Evolutionary conservation across 129 eudicot species (phyloP), one percentile per base, ranked within the genome.

Genomic region (Cynara cardunculus): DNA sequence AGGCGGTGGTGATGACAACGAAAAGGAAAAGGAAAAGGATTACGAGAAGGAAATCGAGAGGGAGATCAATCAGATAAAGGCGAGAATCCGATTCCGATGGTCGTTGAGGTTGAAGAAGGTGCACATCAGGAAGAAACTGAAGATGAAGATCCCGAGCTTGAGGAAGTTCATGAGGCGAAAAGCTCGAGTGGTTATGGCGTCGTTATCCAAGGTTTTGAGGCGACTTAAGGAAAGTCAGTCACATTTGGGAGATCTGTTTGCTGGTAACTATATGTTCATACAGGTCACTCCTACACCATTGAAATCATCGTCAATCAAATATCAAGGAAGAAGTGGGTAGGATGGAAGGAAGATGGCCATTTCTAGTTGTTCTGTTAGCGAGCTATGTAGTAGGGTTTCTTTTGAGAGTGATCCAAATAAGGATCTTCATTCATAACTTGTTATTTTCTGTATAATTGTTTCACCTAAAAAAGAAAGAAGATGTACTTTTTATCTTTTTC

Each of bases 221-320:
- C 87, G 98, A 81, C 86, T 94, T 65, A 94, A 88, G 81, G 94
- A 94, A 14, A 87, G 97, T 78, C 89, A 77, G 77, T 62, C 89
- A 3, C 98, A 91, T 86, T 94, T 91, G 62, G 97, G 97, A 12
- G 97, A 94, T 82, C 85, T 91, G 61, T 94, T 94, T 84, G 97
- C 97, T 65, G 98, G 98, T 46, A 94, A 91, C 67, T 94, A 94
- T 82, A 62, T 94, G 69, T 88, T 94, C 82, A 75, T 91, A 97
- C 98, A 94, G 85, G 97, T 94, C 62, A 84, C 81, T 72, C 98
- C 98, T 39, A 82, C 90, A 27, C 84, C 97, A 44, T 72, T 90
- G 44, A 88, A 91, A 72, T 44, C 75, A 68, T 37, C 41, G 13
- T 71, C 75, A 73, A 59, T 18, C 37, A 66, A 62, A 28, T 13